Conservation (phyloP, 345 rosid species). For the Pugionium dolabratum region DNA sequence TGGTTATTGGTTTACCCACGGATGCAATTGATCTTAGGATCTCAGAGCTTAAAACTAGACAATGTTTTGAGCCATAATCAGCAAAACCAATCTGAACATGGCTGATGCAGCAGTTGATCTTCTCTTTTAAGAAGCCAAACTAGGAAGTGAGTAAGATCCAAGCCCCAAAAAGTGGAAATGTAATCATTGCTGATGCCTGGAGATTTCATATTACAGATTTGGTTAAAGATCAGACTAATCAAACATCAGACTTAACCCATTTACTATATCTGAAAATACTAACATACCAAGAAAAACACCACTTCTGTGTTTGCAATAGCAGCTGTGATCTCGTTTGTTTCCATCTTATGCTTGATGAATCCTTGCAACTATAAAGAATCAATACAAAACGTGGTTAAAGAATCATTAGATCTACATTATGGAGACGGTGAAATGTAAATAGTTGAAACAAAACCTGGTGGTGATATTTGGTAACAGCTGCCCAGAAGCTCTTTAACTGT, state of each 20-base stretch:
- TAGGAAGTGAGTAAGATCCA: slow-evolving; percentile 54
- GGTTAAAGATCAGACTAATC: background rate
- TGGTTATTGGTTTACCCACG: background rate
- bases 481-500: slow-evolving; percentile 47
- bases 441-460: slow-evolving; percentile 59
- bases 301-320: slow-evolving; percentile 60
- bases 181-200: slow-evolving; percentile 76
- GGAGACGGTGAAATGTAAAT: background rate
- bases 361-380: slow-evolving; percentile 62
- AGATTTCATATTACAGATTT: slow-evolving; percentile 21
- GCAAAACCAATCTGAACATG: background rate
- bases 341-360: slow-evolving; percentile 62
- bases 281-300: slow-evolving; percentile 73
- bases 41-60: slow-evolving; percentile 9
- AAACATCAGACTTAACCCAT: background rate
- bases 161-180: slow-evolving; percentile 67
- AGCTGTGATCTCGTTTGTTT: slow-evolving; percentile 58
- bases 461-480: slow-evolving; percentile 58
- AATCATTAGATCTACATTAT: background rate
- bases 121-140: slow-evolving; percentile 22
- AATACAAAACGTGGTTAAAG: background rate
- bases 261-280: background rate
- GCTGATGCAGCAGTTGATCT: slow-evolving; percentile 12
- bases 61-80: slow-evolving; percentile 5
- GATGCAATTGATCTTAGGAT: background rate